Evolutionary conservation across 768 basidiomycete genomes (phyloP), one percentile per base, ranked within the genome.

Genomic region (Cubamyces sp.): DNA sequence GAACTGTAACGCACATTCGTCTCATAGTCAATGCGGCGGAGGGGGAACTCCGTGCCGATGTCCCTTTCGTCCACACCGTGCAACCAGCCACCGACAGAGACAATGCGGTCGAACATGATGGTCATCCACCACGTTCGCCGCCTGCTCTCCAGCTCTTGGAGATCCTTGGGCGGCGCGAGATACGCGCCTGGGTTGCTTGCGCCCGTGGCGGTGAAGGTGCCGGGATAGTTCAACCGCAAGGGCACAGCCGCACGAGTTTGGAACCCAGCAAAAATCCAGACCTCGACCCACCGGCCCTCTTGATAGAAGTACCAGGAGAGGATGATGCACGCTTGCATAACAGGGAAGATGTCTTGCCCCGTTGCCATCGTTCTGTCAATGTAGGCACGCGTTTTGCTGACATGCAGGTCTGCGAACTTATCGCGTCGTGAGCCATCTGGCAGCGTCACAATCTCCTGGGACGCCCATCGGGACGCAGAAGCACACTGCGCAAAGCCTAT

Each of bases 41-140:
- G 75, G 11, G 92, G 92, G 55, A 94, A 76, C 70, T 94, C 92
- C 15, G 92, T 94, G 9, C 90, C 92, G 34, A 94, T 78, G 71
- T 94, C 92, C 50, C 86, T 82, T 71, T 94, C 92, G 66, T 92
- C 90, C 18, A 94, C 84, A 8, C 85, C 87, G 69, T 94, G 92
- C 40, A 92, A 81, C 92, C 92, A 94, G 18, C 92, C 92, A 45
- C 91, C 91, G 2, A 75, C 74, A 26, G 75, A 76, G 5, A 76
- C 85, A 49, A 92, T 91, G 28, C 92, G 87, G 73, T 94, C 92
- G 71, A 94, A 93, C 48, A 92, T 75, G 42, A 94, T 85, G 19
- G 90, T 87, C 90, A 92, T 92, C 92, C 92, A 94, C 92, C 92
- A 94, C 5, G 91, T 89, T 54, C 92, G 82, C 52, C 92, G 81